These are phyloP conservation scores for Crithidia bombi DNA, from an alignment of 208 protist species.

Conservation along the genomic window DNA sequence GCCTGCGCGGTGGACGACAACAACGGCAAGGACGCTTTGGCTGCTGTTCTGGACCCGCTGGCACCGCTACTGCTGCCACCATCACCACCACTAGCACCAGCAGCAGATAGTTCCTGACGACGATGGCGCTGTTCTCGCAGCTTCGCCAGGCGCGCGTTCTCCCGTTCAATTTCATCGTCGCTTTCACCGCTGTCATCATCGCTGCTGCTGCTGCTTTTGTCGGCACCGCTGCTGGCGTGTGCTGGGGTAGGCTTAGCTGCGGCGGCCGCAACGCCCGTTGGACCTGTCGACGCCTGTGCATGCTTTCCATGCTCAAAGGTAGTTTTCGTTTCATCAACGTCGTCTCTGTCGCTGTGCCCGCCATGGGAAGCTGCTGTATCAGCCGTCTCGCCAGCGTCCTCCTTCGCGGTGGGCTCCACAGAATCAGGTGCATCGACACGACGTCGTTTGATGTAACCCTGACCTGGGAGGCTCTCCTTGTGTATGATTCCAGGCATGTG, in stretches of 20 bases:
- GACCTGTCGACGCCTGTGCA: neutral
- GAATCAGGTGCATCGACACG: slow-evolving; percentile 31
- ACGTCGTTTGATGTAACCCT: slow-evolving; percentile 65
- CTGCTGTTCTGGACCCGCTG: neutral
- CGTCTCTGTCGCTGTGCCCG: neutral
- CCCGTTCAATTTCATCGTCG: slow-evolving; percentile 53
- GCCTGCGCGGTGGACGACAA: neutral
- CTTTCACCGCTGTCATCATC: slow-evolving; percentile 42
- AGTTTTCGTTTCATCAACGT: neutral
- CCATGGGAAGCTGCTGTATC: neutral
- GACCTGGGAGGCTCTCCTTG: slow-evolving; percentile 68
- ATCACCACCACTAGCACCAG: too few relatives aligned
- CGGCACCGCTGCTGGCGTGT: slow-evolving; percentile 11
- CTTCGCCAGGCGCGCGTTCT: slow-evolving; percentile 54
- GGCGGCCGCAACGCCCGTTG: neutral
- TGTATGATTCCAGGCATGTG: slow-evolving; percentile 46
- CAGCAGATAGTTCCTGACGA: slow-evolving; percentile 20
- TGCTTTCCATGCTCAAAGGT: neutral
- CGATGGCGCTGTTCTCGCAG: slow-evolving; percentile 39
- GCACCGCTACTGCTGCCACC: neutral
- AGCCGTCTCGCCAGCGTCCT: neutral
- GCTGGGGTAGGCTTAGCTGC: neutral
- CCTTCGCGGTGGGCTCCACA: neutral
- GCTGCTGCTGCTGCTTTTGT: slow-evolving; percentile 28
- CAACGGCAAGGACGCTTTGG: neutral